Evolutionary conservation across 2,329 filamentous ascomycete genomes (phyloP), one percentile per base, ranked within the genome.

Genomic region (Trichoderma sp.): DNA sequence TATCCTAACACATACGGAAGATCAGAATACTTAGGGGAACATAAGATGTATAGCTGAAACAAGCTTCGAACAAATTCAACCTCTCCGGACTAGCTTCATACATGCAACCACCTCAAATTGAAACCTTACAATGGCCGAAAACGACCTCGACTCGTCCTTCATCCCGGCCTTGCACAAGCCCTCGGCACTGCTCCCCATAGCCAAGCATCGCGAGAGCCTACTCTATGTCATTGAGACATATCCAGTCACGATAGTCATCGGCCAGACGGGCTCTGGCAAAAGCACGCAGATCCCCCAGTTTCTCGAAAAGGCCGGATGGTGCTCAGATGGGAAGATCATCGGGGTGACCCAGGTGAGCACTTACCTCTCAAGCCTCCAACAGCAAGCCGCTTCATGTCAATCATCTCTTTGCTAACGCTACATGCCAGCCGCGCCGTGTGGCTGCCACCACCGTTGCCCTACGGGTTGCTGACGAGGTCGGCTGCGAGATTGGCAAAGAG

Each of bases 261-360:
- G 94, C 9, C 93, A 97, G 74, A 98, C 95, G 1, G 95, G 95
- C 4, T 96, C 91, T 26, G 93, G 94, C 48, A 98, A 98, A 78
- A 97, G 93, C 1, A 98, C 95, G 0, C 95, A 98, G 74, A 89
- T 98, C 50, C 95, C 95, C 1, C 94, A 97, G 71, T 98, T 90
- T 72, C 84, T 98, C 14, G 89, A 96, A 65, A 83, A 91, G 71
- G 91, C 90, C 72, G 94, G 94, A 77, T 98, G 94, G 93, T 94
- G 92, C 74, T 82, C 84, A 30, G 85, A 93, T 74, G 92, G 91
- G 21, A 96, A 93, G 74, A 77, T 90, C 52, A 90, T 99, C 70
- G 94, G 88, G 21, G 85, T 98, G 50, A 98, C 95, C 17, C 94
- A 98, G 87, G 92, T 93, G 80, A 75, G 84, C 64, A 15, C 17